Percentiles rank a stretch among this genome's conserved stretches.
Conservation (phyloP, 495 filamentous ascomycete genomes). For the Haplographium delicatum region DNA sequence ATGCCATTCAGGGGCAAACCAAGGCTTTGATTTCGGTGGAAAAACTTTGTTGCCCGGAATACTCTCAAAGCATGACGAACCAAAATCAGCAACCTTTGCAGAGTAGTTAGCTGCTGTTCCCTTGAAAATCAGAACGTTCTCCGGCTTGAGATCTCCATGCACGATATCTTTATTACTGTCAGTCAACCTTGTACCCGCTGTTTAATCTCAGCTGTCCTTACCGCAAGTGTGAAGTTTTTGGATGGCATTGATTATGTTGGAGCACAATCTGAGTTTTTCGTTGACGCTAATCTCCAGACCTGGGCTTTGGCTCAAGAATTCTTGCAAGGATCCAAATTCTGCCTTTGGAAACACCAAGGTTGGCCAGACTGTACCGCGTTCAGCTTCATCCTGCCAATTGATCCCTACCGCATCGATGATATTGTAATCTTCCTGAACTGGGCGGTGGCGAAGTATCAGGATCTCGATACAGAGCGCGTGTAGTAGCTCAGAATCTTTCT, state of each 20-base stretch:
- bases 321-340: neutral
- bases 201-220: neutral
- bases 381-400: neutral
- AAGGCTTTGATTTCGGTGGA: neutral
- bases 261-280: neutral
- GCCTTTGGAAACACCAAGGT: neutral
- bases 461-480: constrained; percentile 9
- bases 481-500: neutral
- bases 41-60: neutral
- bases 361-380: neutral
- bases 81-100: constrained; percentile 32
- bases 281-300: neutral
- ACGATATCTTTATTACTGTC: constrained; percentile 18
- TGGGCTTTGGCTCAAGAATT: neutral
- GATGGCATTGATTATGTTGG: neutral
- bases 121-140: constrained; percentile 31
- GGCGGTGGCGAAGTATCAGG: constrained; percentile 4
- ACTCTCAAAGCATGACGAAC: constrained; percentile 17
- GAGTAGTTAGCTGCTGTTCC: constrained; percentile 6
- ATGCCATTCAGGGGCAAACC: constrained; percentile 4
- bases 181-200: neutral
- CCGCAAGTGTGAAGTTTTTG: neutral
- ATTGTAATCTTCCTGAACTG: constrained; percentile 17
- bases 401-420: constrained; percentile 23
- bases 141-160: constrained; percentile 33